phyloP scores from a whole-genome alignment of 768 basidiomycete genomes.

The Hygrophoropsis aurantiaca region DNA sequence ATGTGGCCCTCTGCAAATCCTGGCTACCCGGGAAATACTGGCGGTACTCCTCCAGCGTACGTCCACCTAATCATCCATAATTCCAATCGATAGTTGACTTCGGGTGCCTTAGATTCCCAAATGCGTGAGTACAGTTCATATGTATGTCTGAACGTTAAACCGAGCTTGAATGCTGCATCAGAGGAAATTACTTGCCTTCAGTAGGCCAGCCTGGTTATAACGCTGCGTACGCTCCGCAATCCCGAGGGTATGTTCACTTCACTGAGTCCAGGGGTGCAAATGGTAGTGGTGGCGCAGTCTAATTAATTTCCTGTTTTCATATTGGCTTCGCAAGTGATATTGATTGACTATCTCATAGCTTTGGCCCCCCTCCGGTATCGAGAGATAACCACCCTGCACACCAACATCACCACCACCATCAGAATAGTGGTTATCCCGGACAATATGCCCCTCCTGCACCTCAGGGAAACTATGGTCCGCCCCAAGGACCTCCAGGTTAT shows the following conservation, averaged over 20 bases:
- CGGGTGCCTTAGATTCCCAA: constrained; percentile 9
- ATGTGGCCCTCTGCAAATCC: constrained; percentile 10
- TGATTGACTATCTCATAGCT: background rate
- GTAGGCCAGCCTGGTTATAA: constrained; percentile 3
- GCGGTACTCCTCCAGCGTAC: constrained; percentile 10
- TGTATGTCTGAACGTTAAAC: background rate
- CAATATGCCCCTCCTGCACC: constrained; percentile 19
- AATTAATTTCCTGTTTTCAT: too few relatives aligned
- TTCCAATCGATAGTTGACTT: background rate
- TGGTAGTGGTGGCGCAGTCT: too few relatives aligned
- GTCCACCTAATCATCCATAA: constrained; percentile 1
- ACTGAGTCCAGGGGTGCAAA: too few relatives aligned
- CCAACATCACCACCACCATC: constrained; percentile 38
- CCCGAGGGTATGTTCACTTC: constrained; percentile 13
- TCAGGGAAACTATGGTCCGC: constrained; percentile 11
- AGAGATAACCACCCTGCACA: constrained; percentile 43
- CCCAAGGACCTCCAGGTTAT: constrained; percentile 5
- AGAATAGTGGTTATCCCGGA: constrained; percentile 27
- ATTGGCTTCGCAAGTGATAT: too few relatives aligned
- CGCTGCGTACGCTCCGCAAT: constrained; percentile 1
- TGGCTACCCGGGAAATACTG: constrained; percentile 3
- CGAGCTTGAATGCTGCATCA: background rate
- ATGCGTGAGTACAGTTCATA: constrained; percentile 9
- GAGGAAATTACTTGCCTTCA: constrained; percentile 1
- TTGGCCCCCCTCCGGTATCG: constrained; percentile 24